Conservation (phyloP, 805 yeast species). For the Candida rishiriensis region DNA sequence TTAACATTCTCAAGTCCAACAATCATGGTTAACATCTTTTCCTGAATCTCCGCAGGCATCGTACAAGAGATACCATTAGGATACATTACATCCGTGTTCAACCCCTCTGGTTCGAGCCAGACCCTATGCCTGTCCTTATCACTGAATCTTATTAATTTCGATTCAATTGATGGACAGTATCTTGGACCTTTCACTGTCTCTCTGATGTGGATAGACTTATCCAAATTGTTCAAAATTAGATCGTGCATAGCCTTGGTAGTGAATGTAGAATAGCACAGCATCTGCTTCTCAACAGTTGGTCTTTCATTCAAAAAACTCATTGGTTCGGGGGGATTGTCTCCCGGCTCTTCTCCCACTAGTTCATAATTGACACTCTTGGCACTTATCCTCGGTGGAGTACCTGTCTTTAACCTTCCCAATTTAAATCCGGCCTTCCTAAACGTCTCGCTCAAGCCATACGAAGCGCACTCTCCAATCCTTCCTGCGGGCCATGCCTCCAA, state of each 20-base stretch:
- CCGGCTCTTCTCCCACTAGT: slow-evolving; percentile 62
- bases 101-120: slow-evolving; percentile 97
- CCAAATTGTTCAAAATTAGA: slow-evolving; percentile 62
- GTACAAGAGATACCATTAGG: slow-evolving; percentile 97
- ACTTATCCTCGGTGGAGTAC: slow-evolving; percentile 91
- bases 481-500: slow-evolving; percentile 80
- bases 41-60: slow-evolving; percentile 92
- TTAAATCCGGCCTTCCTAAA: slow-evolving; percentile 71
- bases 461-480: slow-evolving; percentile 86
- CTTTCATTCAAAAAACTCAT: slow-evolving; percentile 79
- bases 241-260: slow-evolving; percentile 77
- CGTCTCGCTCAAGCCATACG: slow-evolving; percentile 83
- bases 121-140: slow-evolving; percentile 73
- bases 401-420: slow-evolving; percentile 89
- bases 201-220: slow-evolving; percentile 81
- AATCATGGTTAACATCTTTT: slow-evolving; percentile 64
- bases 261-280: slow-evolving; percentile 69
- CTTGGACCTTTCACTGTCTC: slow-evolving; percentile 96
- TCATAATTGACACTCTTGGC: slow-evolving; percentile 65
- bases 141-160: slow-evolving; percentile 76
- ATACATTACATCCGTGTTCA: slow-evolving; percentile 79
- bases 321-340: slow-evolving; percentile 83
- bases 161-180: slow-evolving; percentile 95
- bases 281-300: slow-evolving; percentile 58
- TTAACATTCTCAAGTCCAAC: slow-evolving; percentile 84